Evolutionary conservation across 2,329 filamentous ascomycete genomes (phyloP).

Genomic region (Aulographum hederae): DNA sequence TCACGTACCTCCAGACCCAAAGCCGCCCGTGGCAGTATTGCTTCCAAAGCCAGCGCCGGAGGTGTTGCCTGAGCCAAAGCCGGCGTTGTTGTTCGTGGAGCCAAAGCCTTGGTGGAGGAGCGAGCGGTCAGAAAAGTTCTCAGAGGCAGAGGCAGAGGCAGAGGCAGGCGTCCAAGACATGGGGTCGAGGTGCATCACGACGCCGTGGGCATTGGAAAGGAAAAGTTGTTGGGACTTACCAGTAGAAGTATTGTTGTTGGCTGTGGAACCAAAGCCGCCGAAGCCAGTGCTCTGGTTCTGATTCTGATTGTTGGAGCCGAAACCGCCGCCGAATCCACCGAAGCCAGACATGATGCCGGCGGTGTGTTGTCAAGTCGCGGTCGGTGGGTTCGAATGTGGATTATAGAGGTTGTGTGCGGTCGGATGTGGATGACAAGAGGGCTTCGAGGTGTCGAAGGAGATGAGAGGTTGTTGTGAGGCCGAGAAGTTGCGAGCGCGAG

Average conservation of each 20-base stretch:
- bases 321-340: constrained; percentile 37
- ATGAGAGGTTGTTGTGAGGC: too few relatives aligned
- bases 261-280: constrained; percentile 25
- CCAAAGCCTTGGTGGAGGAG: constrained; percentile 18
- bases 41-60: constrained; percentile 15
- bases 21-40: constrained; percentile 13
- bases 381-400: too few relatives aligned
- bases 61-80: constrained; percentile 15
- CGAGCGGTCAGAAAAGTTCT: constrained; percentile 7
- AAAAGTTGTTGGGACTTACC: constrained; percentile 29
- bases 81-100: constrained; percentile 11
- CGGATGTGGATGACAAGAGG: too few relatives aligned
- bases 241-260: constrained; percentile 20
- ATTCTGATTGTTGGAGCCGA: constrained; percentile 9
- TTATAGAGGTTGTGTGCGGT: too few relatives aligned
- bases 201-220: background rate
- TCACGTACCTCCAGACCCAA: constrained; percentile 10
- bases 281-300: constrained; percentile 10
- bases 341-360: constrained; percentile 5
- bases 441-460: too few relatives aligned
- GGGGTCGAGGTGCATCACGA: constrained; percentile 5
- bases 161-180: constrained; percentile 13
- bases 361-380: too few relatives aligned
- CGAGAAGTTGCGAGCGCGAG: too few relatives aligned
- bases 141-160: too few relatives aligned